Percentiles rank a stretch among this genome's conserved stretches.
phyloP scores from a whole-genome alignment of 352 stramenopile species.

The Phytophthora chlamydospora region DNA sequence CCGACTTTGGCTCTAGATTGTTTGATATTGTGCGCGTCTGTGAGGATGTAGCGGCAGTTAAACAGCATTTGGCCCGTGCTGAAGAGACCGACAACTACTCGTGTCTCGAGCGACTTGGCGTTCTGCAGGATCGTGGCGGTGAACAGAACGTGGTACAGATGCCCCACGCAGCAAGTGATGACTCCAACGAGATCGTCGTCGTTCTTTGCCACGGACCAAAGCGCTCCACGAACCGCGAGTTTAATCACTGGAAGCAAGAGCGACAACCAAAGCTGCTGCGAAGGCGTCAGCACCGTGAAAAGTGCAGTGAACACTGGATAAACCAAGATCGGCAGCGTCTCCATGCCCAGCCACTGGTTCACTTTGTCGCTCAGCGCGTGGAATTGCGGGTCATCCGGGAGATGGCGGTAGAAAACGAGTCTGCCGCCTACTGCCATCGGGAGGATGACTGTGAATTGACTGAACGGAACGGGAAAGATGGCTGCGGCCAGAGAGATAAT shows the following conservation, averaged over 20 bases:
- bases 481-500: constrained; percentile 16
- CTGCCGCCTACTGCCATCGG: constrained; percentile 21
- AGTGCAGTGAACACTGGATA: constrained; percentile 44
- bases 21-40: constrained; percentile 9
- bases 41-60: constrained; percentile 29
- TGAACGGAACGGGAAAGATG: constrained; percentile 49
- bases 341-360: constrained; percentile 28
- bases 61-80: constrained; percentile 38
- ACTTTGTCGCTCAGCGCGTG: constrained; percentile 28
- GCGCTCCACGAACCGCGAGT: constrained; percentile 26
- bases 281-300: constrained; percentile 36
- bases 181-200: constrained; percentile 40
- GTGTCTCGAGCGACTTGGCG: constrained; percentile 38
- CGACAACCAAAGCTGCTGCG: constrained; percentile 40
- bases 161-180: constrained; percentile 33
- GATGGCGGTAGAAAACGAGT: constrained; percentile 22
- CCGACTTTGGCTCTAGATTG: constrained; percentile 7
- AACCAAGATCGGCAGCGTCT: constrained; percentile 34
- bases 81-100: constrained; percentile 35
- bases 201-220: constrained; percentile 27
- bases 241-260: constrained; percentile 47
- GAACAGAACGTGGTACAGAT: constrained; percentile 58
- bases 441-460: constrained; percentile 24
- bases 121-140: constrained; percentile 48
- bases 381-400: constrained; percentile 19